Evolutionary conservation across 805 yeast species (phyloP), one percentile per base, ranked within the genome.

Genomic region (Ogataea neopini): DNA sequence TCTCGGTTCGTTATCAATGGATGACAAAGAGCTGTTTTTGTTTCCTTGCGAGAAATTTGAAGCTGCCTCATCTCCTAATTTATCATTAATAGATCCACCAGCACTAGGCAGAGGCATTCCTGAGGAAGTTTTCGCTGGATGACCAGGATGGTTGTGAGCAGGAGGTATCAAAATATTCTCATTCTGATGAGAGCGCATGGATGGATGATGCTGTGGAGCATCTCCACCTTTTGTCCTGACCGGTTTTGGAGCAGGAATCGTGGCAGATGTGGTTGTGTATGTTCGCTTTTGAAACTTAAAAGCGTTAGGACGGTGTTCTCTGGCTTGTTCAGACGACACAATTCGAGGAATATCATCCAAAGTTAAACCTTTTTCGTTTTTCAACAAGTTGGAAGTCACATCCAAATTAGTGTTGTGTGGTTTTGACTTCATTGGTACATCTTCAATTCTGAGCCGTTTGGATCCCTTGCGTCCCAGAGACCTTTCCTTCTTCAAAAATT

Each of bases 281-380:
- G 58, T 50, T 44, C 68, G 56, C 39, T 81, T 81, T 60, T 86
- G 91, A 66, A 86, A 95, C 49, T 86, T 83, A 68, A 86, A 91
- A 0, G 97, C 96, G 66, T 90, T 90, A 2, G 97, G 97, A 48
- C 96, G 77, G 60, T 87, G 85, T 51, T 88, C 96, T 53, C 97
- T 75, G 0, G 98, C 96, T 66, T 92, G 97, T 59, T 94, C 97
- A 8, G 96, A 92, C 2, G 97, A 96, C 6, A 94, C 97, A 61
- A 94, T 92, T 54, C 98, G 77, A 6, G 98, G 96, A 58, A 94
- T 94, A 67, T 94, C 99, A 67, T 94, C 98, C 57, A 94, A 76
- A 0, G 97, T 92, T 44, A 94, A 76, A 0, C 92, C 84, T 56
- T 86, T 88, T 56, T 92, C 95, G 59, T 82, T 86, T 58, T 84